These are phyloP conservation scores for Starmerella bombi DNA, from an alignment of 805 yeast genomes.

Conservation along the genomic window DNA sequence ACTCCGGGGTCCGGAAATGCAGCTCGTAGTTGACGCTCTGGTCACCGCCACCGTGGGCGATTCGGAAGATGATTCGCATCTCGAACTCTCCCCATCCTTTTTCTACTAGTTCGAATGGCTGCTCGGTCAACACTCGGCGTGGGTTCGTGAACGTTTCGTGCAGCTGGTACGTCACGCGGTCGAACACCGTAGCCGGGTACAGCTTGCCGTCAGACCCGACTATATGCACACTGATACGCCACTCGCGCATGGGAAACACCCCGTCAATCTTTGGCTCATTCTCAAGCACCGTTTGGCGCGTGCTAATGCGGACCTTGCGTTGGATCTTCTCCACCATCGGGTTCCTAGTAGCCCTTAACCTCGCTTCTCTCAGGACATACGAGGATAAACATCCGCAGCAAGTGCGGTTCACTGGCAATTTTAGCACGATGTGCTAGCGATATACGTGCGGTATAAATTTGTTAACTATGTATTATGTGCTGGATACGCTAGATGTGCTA, in stretches of 20 bases:
- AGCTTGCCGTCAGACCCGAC: conserved; percentile 71
- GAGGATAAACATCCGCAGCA: too few species aligned
- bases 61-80: conserved; percentile 60
- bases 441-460: too few species aligned
- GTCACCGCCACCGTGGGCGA: conserved; percentile 81
- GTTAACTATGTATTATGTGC: too few species aligned
- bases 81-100: conserved; percentile 99
- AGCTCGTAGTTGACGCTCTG: conserved; percentile 76
- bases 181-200: conserved; percentile 75
- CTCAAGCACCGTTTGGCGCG: conserved; percentile 67
- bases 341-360: too few species aligned
- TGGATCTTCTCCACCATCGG: conserved; percentile 37
- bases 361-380: too few species aligned
- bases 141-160: conserved; percentile 95
- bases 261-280: conserved; percentile 78
- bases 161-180: conserved; percentile 80
- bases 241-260: conserved; percentile 85
- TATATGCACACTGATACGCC: conserved; percentile 69
- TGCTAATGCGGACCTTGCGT: conserved; percentile 77
- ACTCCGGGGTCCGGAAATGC: conserved; percentile 66
- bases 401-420: too few species aligned
- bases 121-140: conserved; percentile 59
- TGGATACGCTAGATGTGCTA: too few species aligned
- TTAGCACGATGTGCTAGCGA: too few species aligned
- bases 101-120: conserved; percentile 79